Conservation (phyloP, 1,139 yeast species). For the Kurtzmaniella quercitrusa region DNA sequence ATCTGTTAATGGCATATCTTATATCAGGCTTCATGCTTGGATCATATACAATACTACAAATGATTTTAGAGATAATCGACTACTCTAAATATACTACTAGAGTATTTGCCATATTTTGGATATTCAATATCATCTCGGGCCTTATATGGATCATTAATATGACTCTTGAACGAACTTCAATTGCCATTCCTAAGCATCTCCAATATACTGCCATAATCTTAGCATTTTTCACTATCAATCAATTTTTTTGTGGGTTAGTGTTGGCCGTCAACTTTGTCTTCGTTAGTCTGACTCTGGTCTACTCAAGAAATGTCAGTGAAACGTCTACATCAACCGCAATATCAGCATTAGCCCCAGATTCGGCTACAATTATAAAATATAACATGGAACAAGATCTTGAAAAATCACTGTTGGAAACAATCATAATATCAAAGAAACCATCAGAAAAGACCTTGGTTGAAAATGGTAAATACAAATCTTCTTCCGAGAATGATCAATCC, state of each 20-base stretch:
- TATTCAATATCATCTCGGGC: constrained; percentile 4
- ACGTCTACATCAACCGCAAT: background rate
- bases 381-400: constrained; percentile 1
- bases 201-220: constrained; percentile 1
- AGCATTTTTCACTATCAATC: constrained; percentile 3
- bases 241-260: constrained; percentile 1
- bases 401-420: constrained; percentile 2
- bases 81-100: background rate
- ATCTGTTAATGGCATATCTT: background rate
- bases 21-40: background rate
- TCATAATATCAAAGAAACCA: constrained; percentile 9
- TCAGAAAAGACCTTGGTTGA: constrained; percentile 13
- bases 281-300: constrained; percentile 7
- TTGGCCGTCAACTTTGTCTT: constrained; percentile 6
- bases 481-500: background rate
- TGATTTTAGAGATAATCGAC: background rate
- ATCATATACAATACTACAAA: background rate
- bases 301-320: background rate
- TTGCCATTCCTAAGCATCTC: background rate
- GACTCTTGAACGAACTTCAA: background rate
- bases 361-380: constrained; percentile 1
- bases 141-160: constrained; percentile 3
- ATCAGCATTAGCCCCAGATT: background rate
- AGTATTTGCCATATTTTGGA: background rate
- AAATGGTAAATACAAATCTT: background rate